Evolutionary conservation across 2,329 filamentous ascomycete species (phyloP).

Genomic region (Sphaerostilbella broomeana): DNA sequence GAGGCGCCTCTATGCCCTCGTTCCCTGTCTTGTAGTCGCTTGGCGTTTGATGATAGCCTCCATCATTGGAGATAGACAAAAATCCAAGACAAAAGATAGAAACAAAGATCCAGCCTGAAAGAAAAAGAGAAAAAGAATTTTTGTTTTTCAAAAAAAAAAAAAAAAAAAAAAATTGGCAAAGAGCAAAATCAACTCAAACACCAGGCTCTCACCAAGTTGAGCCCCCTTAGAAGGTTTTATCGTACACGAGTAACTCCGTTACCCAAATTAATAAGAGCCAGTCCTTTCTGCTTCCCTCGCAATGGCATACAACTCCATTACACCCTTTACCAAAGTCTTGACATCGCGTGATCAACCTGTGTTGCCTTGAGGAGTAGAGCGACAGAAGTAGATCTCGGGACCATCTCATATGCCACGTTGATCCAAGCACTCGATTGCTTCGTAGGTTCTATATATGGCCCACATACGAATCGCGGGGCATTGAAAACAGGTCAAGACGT

Average conservation of each 20-base stretch:
- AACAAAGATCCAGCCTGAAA: no score
- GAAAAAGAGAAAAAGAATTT: no score
- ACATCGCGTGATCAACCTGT: conserved; percentile 12
- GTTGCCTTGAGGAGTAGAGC: no score
- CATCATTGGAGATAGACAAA: no score
- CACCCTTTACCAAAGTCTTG: conserved; percentile 13
- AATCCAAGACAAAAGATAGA: no score
- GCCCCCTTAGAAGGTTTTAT: conserved; percentile 23
- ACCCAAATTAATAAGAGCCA: conserved; percentile 25
- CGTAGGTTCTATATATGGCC: conserved; percentile 10
- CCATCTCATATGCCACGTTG: no score
- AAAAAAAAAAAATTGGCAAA: conserved; percentile 5
- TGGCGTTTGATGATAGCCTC: no score
- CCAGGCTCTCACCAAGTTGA: conserved; percentile 10
- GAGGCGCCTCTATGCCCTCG: no score
- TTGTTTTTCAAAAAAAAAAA: not conserved
- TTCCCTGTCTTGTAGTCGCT: no score
- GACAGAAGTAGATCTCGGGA: no score
- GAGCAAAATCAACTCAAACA: conserved; percentile 4
- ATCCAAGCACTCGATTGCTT: no score
- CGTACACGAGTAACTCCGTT: conserved; percentile 29
- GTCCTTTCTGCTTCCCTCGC: conserved; percentile 13
- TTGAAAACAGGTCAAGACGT: conserved; percentile 7
- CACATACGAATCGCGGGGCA: conserved; percentile 6
- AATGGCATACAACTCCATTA: conserved; percentile 13